phyloP scores from a whole-genome alignment of 2,329 filamentous ascomycete species.

The Coniochaeta sp. region DNA sequence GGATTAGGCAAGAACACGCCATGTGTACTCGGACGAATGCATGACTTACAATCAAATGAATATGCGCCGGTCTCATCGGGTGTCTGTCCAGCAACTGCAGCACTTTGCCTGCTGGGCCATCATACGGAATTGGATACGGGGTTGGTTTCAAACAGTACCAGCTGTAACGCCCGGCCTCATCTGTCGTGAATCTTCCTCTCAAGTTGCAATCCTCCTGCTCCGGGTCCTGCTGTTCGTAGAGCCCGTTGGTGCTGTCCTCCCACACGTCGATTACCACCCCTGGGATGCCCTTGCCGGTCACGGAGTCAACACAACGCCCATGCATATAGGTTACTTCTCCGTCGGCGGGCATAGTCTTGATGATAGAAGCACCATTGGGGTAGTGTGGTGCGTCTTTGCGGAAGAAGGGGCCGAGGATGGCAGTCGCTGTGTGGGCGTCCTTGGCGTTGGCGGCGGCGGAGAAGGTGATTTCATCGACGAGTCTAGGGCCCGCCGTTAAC shows the following conservation, averaged over 20 bases:
- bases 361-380: slow-evolving; percentile 49
- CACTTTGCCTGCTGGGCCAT: slow-evolving; percentile 26
- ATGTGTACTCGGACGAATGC: too few species aligned
- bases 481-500: slow-evolving; percentile 9
- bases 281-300: slow-evolving; percentile 45
- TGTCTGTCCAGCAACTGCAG: slow-evolving; percentile 25
- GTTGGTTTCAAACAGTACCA: slow-evolving; percentile 56
- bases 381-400: slow-evolving; percentile 51
- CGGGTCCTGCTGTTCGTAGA: slow-evolving; percentile 67
- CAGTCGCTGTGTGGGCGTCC: slow-evolving; percentile 48
- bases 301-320: slow-evolving; percentile 28
- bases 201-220: slow-evolving; percentile 67
- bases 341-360: slow-evolving; percentile 27
- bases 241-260: slow-evolving; percentile 51
- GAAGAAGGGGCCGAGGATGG: slow-evolving; percentile 64
- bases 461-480: slow-evolving; percentile 59
- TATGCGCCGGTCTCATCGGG: slow-evolving; percentile 27
- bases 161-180: slow-evolving; percentile 54
- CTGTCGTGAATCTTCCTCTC: slow-evolving; percentile 64
- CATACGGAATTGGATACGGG: slow-evolving; percentile 36
- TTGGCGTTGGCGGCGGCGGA: slow-evolving; percentile 33
- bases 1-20: slow-evolving; percentile 15
- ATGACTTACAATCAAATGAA: slow-evolving; percentile 25
- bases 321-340: slow-evolving; percentile 46
- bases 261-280: slow-evolving; percentile 53